These are phyloP conservation scores for Arthroderma uncinatum DNA, from an alignment of 2,329 filamentous ascomycete genomes.

Conservation along the genomic window DNA sequence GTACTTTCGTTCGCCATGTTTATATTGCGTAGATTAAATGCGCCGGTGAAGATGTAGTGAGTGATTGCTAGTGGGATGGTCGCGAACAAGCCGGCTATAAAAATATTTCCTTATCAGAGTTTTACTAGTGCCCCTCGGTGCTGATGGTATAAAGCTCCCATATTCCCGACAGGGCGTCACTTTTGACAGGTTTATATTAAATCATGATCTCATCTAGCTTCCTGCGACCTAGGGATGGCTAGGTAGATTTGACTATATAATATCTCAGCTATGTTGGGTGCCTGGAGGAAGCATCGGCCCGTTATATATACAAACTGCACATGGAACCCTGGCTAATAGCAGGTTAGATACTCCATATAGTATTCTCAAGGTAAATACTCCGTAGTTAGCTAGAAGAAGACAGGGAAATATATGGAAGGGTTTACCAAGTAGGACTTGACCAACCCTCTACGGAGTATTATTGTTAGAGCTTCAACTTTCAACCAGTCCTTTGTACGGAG, in stretches of 20 bases:
- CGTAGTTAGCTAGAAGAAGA: too few relatives aligned
- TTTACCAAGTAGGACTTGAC: too few relatives aligned
- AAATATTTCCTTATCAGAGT: conserved; percentile 1
- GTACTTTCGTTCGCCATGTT: not conserved
- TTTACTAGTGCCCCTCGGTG: not conserved
- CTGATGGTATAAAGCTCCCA: not conserved
- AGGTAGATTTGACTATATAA: not conserved
- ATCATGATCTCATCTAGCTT: not conserved
- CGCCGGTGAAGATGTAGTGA: not conserved
- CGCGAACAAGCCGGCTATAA: not conserved
- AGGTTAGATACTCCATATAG: too few relatives aligned
- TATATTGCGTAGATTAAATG: not conserved
- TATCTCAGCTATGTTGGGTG: too few relatives aligned
- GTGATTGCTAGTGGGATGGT: not conserved
- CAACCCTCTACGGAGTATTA: too few relatives aligned
- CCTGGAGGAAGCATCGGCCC: too few relatives aligned
- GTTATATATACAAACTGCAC: too few relatives aligned
- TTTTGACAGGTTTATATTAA: not conserved
- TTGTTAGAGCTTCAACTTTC: too few relatives aligned
- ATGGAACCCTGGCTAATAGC: too few relatives aligned
- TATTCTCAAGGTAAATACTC: too few relatives aligned
- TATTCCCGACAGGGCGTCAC: not conserved
- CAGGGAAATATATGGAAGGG: too few relatives aligned
- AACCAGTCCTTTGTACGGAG: too few relatives aligned
- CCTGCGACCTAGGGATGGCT: not conserved